Conservation (phyloP, 495 filamentous ascomycete species). For the Mytilinidion resinicola region DNA sequence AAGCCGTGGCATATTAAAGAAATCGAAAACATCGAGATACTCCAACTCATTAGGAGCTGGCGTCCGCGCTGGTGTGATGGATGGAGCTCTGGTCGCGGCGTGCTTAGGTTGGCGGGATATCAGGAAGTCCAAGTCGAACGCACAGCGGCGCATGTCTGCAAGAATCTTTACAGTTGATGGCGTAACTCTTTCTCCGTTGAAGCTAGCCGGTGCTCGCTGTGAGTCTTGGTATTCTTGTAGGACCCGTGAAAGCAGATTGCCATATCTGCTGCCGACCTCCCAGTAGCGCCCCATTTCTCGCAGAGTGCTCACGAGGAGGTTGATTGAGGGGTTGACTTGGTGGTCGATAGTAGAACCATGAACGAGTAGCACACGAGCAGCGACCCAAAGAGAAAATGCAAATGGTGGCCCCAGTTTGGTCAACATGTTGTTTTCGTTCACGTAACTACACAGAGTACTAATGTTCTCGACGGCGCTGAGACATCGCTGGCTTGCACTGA, state of each 20-base stretch:
- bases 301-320: constrained; percentile 73
- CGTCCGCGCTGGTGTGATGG: constrained; percentile 46
- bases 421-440: constrained; percentile 64
- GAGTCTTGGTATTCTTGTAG: constrained; percentile 77
- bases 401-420: constrained; percentile 79
- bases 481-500: constrained; percentile 73
- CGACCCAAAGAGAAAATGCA: constrained; percentile 86
- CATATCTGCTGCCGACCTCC: constrained; percentile 78
- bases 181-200: constrained; percentile 59
- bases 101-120: constrained; percentile 74
- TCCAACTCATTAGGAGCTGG: constrained; percentile 76
- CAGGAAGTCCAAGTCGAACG: constrained; percentile 80
- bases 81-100: constrained; percentile 38
- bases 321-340: constrained; percentile 68
- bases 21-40: constrained; percentile 88
- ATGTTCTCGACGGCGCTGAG: constrained; percentile 79
- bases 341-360: constrained; percentile 82
- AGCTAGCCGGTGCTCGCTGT: constrained; percentile 50
- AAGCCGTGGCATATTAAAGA: constrained; percentile 81
- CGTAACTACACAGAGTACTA: constrained; percentile 64
- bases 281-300: constrained; percentile 73
- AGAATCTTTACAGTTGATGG: constrained; percentile 79
- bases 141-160: constrained; percentile 79
- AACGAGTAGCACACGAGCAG: constrained; percentile 76
- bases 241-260: constrained; percentile 70